phyloP scores from a whole-genome alignment of 352 stramenopile species.

The Thraustochytrium sp. region DNA sequence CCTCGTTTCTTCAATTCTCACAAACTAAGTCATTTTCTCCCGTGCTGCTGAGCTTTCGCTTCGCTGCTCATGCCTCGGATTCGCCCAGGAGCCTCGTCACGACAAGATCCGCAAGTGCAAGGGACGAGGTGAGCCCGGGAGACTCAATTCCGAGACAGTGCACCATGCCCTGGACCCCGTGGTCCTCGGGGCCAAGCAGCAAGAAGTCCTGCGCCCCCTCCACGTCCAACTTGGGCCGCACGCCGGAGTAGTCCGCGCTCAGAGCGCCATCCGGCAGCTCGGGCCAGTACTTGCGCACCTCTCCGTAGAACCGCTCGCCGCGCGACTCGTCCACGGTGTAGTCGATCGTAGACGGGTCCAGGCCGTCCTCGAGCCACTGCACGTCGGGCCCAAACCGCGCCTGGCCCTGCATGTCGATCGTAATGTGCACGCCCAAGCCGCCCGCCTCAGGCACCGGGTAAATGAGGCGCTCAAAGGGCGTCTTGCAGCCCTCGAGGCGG shows the following conservation, averaged over 20 bases:
- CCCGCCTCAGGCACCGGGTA: constrained; percentile 90
- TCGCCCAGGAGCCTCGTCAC: background rate
- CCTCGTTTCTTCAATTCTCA: no score
- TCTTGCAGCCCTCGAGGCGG: constrained; percentile 59
- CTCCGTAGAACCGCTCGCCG: constrained; percentile 47
- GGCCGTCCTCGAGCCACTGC: constrained; percentile 71
- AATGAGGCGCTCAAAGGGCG: constrained; percentile 69
- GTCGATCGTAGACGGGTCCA: constrained; percentile 61
- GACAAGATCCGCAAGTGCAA: constrained; percentile 73
- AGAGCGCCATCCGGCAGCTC: constrained; percentile 66
- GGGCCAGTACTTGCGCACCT: constrained; percentile 85
- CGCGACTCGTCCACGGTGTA: constrained; percentile 64
- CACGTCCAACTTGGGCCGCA: constrained; percentile 85
- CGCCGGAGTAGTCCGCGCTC: constrained; percentile 86
- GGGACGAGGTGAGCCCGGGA: constrained; percentile 79
- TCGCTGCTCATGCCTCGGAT: no score
- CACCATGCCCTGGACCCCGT: constrained; percentile 74
- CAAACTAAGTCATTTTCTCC: no score
- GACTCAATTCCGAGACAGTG: constrained; percentile 92
- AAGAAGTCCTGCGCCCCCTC: constrained; percentile 76
- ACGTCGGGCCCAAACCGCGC: constrained; percentile 93
- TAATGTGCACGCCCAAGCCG: constrained; percentile 91
- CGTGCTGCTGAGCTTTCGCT: no score
- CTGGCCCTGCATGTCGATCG: constrained; percentile 77
- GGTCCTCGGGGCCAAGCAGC: constrained; percentile 64